phyloP scores from a whole-genome alignment of 2,329 filamentous ascomycete species.

The Xylariaceae sp. region DNA sequence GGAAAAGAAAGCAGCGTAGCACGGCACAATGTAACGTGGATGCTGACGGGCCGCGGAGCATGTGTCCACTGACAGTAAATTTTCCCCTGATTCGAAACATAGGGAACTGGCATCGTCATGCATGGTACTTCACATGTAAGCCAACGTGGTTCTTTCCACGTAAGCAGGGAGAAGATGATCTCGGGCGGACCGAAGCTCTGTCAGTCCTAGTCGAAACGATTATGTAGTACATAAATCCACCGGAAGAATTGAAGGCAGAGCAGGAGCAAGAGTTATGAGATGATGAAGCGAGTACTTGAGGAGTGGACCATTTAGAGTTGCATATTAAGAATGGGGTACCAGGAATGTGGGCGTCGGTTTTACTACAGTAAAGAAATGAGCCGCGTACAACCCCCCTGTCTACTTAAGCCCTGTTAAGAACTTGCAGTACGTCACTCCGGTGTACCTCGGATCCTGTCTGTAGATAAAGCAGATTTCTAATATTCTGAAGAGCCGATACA shows the following conservation, averaged over 20 bases:
- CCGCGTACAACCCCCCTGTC: no score
- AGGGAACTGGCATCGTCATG: slow-evolving; percentile 25
- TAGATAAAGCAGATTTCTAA: no score
- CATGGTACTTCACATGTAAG: slow-evolving; percentile 32
- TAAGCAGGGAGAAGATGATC: slow-evolving; percentile 22
- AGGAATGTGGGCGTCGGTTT: no score
- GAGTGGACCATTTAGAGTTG: no score
- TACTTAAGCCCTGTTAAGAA: no score
- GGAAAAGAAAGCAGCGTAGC: slow-evolving; percentile 9
- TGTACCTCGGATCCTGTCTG: no score
- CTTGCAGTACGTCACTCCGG: no score
- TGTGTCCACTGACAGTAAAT: slow-evolving; percentile 2
- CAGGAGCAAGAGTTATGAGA: neutral
- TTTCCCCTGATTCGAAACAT: slow-evolving; percentile 31
- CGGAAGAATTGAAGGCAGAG: neutral
- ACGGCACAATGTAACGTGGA: slow-evolving; percentile 31
- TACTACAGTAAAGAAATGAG: no score
- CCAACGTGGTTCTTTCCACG: slow-evolving; percentile 20
- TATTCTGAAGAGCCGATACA: no score
- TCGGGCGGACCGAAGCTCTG: slow-evolving; percentile 22
- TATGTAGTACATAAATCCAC: neutral
- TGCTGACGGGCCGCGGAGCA: slow-evolving; percentile 20
- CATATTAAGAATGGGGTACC: no score
- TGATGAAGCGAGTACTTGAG: no score
- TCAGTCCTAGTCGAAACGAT: neutral